Conservation (phyloP, 352 stramenopile species). For the Globisporangium splendens region DNA sequence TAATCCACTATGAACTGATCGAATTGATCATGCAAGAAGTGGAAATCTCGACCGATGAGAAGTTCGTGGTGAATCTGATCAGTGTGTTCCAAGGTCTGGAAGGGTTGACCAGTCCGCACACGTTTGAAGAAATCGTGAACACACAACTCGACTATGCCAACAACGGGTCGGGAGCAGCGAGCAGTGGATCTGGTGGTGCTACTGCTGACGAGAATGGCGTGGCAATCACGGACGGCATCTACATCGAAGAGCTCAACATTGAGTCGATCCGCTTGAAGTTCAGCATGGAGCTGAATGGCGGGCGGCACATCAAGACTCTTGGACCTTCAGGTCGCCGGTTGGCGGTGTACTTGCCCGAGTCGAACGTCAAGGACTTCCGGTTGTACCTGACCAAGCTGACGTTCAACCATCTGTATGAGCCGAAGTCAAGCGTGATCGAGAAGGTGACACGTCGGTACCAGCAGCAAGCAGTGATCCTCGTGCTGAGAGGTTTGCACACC, state of each 20-base stretch:
- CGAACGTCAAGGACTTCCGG: conserved; percentile 87
- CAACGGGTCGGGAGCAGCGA: conserved; percentile 14
- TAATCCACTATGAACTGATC: conserved; percentile 83
- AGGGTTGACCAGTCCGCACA: conserved; percentile 60
- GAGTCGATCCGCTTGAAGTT: conserved; percentile 84
- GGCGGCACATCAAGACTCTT: conserved; percentile 80
- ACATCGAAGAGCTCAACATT: conserved; percentile 86
- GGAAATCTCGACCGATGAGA: conserved; percentile 88
- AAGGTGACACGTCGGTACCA: conserved; percentile 80
- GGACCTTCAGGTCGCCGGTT: conserved; percentile 67
- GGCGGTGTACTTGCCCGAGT: conserved; percentile 84
- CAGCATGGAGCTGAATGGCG: conserved; percentile 83
- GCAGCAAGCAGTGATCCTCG: conserved; percentile 82
- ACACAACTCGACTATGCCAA: conserved; percentile 63
- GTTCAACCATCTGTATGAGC: conserved; percentile 83
- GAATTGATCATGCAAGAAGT: conserved; percentile 86
- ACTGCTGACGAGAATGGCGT: conserved; percentile 15
- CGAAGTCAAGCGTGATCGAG: conserved; percentile 64
- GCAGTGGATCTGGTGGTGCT: conserved; percentile 21
- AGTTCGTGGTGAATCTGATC: conserved; percentile 89
- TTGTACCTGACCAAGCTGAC: conserved; percentile 80
- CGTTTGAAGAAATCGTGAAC: conserved; percentile 82
- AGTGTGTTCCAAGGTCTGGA: conserved; percentile 87
- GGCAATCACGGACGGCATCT: conserved; percentile 55
- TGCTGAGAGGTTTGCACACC: conserved; percentile 80